Evolutionary conservation across 2,329 filamentous ascomycete species (phyloP).

Genomic region (Diplodia seriata): DNA sequence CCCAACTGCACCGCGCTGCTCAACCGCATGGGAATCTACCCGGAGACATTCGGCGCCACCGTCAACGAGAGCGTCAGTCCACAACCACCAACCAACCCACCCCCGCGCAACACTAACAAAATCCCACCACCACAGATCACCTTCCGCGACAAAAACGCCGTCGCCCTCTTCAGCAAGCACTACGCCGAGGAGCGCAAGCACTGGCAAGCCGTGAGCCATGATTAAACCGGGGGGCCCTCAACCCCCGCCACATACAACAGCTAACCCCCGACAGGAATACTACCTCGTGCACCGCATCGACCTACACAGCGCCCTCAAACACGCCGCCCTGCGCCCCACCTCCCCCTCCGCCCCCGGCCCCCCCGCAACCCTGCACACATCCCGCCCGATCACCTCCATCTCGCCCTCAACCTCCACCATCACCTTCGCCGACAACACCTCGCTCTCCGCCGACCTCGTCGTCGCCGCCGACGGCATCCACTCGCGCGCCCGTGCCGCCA

Average conservation of each 20-base stretch:
- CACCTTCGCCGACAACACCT: constrained; percentile 54
- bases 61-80: constrained; percentile 4
- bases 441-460: constrained; percentile 54
- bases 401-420: constrained; percentile 53
- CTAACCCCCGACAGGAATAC: not conserved
- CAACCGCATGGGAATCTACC: constrained; percentile 52
- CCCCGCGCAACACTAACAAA: not conserved
- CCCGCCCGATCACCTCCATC: constrained; percentile 49
- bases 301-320: constrained; percentile 61
- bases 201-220: constrained; percentile 22
- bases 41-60: constrained; percentile 50
- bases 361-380: constrained; percentile 50
- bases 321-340: constrained; percentile 34
- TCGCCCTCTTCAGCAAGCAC: not conserved
- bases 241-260: not conserved
- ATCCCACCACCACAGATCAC: not conserved
- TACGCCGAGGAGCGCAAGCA: not conserved
- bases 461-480: constrained; percentile 64
- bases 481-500: constrained; percentile 37
- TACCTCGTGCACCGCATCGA: constrained; percentile 59
- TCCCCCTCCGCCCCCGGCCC: constrained; percentile 43
- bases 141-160: constrained; percentile 5
- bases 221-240: no score
- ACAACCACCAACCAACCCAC: not conserved
- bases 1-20: constrained; percentile 68